Conservation (phyloP, 2,329 filamentous ascomycete genomes). For the Elsinoe batatas region DNA sequence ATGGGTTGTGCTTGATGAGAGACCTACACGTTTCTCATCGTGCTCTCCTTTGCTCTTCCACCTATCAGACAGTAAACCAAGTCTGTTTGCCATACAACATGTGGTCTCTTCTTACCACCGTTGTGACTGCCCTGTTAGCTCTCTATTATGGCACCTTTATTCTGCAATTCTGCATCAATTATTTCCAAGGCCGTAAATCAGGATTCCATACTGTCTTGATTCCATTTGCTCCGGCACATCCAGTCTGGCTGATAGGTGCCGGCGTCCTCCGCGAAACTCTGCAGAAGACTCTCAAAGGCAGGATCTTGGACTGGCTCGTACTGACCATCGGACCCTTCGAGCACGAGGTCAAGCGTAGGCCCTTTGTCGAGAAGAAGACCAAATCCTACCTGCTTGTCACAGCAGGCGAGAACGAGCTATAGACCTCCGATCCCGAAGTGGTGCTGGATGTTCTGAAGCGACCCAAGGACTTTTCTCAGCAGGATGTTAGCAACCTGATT, state of each 20-base stretch:
- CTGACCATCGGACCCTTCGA: background rate
- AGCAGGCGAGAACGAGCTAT: background rate
- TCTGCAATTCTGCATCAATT: background rate
- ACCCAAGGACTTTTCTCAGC: background rate
- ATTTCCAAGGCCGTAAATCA: background rate
- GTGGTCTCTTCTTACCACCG: background rate
- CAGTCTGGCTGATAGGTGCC: background rate
- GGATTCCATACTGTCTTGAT: background rate
- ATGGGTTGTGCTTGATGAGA: background rate
- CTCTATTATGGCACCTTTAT: background rate
- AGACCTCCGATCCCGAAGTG: background rate
- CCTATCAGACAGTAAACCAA: background rate
- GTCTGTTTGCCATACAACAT: background rate
- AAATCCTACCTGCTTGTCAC: conserved; percentile 1
- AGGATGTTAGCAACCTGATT: background rate
- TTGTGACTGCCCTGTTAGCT: background rate
- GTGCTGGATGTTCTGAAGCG: background rate
- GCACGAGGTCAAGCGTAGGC: background rate
- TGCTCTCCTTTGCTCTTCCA: background rate
- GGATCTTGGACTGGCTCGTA: background rate
- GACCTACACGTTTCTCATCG: background rate
- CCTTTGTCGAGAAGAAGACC: background rate
- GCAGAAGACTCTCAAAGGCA: background rate
- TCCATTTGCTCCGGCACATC: background rate
- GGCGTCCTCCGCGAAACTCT: background rate